These are phyloP conservation scores for Cladophialophora psammophila DNA, from an alignment of 2,329 filamentous ascomycete species.

Conservation along the genomic window DNA sequence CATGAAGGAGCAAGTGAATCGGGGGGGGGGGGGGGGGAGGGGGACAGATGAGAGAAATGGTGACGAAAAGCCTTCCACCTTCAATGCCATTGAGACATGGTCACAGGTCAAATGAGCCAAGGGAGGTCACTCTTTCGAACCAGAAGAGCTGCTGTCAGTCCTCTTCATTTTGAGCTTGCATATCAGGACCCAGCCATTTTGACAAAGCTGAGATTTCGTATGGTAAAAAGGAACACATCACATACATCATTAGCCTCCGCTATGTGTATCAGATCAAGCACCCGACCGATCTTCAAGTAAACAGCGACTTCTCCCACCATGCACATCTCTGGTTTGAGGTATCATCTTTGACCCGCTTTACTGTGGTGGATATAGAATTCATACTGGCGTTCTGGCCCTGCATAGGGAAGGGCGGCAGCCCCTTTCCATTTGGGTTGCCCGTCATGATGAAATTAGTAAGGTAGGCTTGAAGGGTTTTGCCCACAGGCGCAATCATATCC, in stretches of 20 bases:
- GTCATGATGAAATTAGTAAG: constrained; percentile 48
- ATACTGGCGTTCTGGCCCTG: constrained; percentile 56
- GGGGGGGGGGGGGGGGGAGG: not conserved
- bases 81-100: not conserved
- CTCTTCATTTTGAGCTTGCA: not conserved
- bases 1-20: not conserved
- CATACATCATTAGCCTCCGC: not conserved
- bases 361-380: constrained; percentile 53
- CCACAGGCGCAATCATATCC: constrained; percentile 46
- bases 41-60: not conserved
- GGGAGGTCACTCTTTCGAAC: not conserved
- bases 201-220: not conserved
- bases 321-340: constrained; percentile 28
- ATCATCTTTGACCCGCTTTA: constrained; percentile 57
- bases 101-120: not conserved
- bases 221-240: not conserved
- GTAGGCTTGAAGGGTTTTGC: constrained; percentile 48
- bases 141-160: not conserved
- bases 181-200: not conserved
- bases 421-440: constrained; percentile 46
- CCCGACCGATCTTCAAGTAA: not conserved
- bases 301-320: constrained; percentile 63
- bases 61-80: not conserved
- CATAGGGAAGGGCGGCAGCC: constrained; percentile 54
- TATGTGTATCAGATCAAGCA: not conserved